These are phyloP conservation scores for Chionographis japonica DNA, from an alignment of 106 monocot species.

Conservation along the genomic window DNA sequence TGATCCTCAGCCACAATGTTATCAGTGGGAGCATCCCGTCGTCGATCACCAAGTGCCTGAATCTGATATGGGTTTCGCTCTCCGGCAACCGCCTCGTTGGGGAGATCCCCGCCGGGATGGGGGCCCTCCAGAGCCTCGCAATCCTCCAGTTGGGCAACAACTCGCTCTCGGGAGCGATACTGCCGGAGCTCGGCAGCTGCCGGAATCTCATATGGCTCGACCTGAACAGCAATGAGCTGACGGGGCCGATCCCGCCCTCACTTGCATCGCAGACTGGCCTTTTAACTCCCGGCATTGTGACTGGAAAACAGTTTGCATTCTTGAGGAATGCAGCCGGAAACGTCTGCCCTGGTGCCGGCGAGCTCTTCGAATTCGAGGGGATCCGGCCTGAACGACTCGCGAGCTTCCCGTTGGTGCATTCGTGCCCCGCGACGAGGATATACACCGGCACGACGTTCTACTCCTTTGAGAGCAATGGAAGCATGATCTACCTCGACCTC, in stretches of 20 bases:
- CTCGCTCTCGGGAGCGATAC: constrained; percentile 18
- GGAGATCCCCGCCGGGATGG: constrained; percentile 10
- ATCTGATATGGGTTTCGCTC: constrained; percentile 25
- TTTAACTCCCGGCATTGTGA: constrained; percentile 12
- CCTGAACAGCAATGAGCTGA: constrained; percentile 9
- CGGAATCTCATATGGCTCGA: constrained; percentile 27
- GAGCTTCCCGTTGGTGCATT: constrained; percentile 9
- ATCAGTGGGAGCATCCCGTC: constrained; percentile 21
- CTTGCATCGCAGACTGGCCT: constrained; percentile 14
- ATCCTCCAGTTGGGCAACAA: constrained; percentile 29
- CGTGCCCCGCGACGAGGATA: constrained; percentile 17
- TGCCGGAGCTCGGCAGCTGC: constrained; percentile 14
- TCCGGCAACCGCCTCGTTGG: constrained; percentile 20
- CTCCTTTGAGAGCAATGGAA: constrained; percentile 14
- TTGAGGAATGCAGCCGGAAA: constrained; percentile 24
- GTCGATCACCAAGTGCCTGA: constrained; percentile 13
- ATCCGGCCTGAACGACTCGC: constrained; percentile 28
- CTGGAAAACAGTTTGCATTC: constrained; percentile 26
- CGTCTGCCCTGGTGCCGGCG: constrained; percentile 16
- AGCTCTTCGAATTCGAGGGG: constrained; percentile 26
- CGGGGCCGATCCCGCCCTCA: constrained; percentile 13
- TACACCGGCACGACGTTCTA: constrained; percentile 22
- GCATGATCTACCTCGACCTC: constrained; percentile 31
- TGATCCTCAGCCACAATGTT: constrained; percentile 26
- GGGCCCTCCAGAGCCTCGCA: constrained; percentile 12